These are phyloP conservation scores for Collybiopsis luxurians DNA, from an alignment of 768 basidiomycete genomes.

Conservation along the genomic window DNA sequence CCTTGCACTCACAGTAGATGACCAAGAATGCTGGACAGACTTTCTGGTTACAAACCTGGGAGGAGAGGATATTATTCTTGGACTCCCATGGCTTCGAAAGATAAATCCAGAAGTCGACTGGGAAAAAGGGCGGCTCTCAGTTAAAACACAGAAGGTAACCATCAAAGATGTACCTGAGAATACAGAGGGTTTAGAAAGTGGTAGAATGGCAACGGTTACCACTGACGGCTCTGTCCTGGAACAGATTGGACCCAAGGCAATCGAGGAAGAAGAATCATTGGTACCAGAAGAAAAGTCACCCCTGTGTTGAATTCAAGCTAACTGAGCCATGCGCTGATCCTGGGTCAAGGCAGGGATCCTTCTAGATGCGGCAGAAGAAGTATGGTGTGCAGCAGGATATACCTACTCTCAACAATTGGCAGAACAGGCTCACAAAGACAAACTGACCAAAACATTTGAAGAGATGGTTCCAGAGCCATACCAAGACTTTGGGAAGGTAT, in stretches of 20 bases:
- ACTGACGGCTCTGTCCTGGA: background rate
- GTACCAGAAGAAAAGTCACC: background rate
- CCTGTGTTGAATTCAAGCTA: background rate
- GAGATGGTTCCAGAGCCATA: constrained; percentile 1
- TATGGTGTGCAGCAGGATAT: constrained; percentile 1
- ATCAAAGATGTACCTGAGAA: too few species aligned
- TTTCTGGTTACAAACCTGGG: too few species aligned
- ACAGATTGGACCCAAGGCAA: background rate
- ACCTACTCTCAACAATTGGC: background rate
- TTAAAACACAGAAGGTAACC: too few species aligned
- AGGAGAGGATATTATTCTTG: too few species aligned
- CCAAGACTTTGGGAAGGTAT: constrained; percentile 21
- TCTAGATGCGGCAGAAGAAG: too few species aligned
- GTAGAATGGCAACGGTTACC: background rate
- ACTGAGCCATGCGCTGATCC: background rate
- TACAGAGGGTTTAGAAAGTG: background rate
- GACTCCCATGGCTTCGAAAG: too few species aligned
- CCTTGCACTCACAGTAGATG: too few species aligned
- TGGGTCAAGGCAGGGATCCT: too few species aligned
- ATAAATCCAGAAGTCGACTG: too few species aligned
- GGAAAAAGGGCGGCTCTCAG: too few species aligned
- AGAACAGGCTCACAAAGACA: background rate
- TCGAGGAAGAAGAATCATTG: background rate
- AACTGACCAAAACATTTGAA: background rate
- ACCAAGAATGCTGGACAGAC: too few species aligned